These are phyloP conservation scores for Saccharomycopsis guyanensis DNA, from an alignment of 805 yeast species.

Conservation along the genomic window DNA sequence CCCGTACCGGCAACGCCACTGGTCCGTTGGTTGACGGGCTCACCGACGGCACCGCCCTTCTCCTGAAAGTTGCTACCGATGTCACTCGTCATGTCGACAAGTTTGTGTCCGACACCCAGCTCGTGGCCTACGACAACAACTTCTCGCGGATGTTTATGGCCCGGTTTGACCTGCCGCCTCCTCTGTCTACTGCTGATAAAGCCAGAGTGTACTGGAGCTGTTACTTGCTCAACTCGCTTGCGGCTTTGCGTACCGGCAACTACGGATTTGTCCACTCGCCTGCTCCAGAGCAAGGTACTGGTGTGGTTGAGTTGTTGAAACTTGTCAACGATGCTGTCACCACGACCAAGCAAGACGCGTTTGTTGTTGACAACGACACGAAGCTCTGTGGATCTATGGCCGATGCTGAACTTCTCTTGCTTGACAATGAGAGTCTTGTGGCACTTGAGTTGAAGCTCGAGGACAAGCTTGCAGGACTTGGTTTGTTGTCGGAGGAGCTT, in stretches of 20 bases:
- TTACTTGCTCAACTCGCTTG: constrained; percentile 26
- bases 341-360: not conserved
- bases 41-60: not conserved
- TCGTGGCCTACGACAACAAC: constrained; percentile 1
- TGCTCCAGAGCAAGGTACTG: constrained; percentile 23
- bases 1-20: not conserved
- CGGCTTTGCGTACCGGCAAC: constrained; percentile 15
- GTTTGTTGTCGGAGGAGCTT: constrained; percentile 2
- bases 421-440: constrained; percentile 7
- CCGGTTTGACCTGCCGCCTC: not conserved
- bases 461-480: not conserved
- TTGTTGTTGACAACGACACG: not conserved
- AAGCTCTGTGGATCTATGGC: no score
- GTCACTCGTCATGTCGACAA: not conserved
- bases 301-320: constrained; percentile 28
- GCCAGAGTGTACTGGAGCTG: constrained; percentile 39
- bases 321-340: constrained; percentile 24
- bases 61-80: not conserved
- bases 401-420: constrained; percentile 2
- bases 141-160: constrained; percentile 20
- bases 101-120: not conserved
- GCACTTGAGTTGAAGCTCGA: constrained; percentile 4
- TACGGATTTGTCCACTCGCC: constrained; percentile 25
- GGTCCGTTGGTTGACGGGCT: not conserved
- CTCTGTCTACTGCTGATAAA: constrained; percentile 27